Evolutionary conservation across 1,139 yeast species (phyloP).

Genomic region (Wickerhamiella pararugosa): DNA sequence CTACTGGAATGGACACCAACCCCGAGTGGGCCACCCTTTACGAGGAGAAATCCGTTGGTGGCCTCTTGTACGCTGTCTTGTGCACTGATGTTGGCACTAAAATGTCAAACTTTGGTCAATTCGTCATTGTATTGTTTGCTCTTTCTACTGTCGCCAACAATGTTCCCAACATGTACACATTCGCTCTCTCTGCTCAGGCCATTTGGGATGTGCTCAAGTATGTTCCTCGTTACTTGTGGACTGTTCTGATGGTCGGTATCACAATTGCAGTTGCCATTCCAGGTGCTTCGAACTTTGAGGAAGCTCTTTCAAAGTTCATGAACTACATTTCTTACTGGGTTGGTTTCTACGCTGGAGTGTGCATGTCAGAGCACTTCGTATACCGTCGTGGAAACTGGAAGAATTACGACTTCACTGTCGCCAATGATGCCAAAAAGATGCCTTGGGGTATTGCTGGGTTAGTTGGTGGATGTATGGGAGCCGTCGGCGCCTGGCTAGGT

Average conservation of each 20-base stretch:
- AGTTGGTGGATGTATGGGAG: constrained; percentile 68
- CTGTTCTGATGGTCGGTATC: constrained; percentile 55
- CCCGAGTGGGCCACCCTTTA: constrained; percentile 39
- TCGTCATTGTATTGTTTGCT: constrained; percentile 71
- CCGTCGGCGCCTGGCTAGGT: constrained; percentile 72
- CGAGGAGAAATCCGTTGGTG: constrained; percentile 52
- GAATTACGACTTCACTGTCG: constrained; percentile 49
- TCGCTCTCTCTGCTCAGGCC: constrained; percentile 73
- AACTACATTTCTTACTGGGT: constrained; percentile 81
- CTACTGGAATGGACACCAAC: constrained; percentile 39
- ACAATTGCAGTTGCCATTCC: constrained; percentile 81
- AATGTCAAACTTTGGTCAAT: constrained; percentile 77
- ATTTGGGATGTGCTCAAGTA: constrained; percentile 55
- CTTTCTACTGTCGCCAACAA: constrained; percentile 80
- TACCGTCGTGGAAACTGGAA: constrained; percentile 41
- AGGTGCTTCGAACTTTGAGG: constrained; percentile 58
- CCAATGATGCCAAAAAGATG: constrained; percentile 38
- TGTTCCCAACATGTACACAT: constrained; percentile 84
- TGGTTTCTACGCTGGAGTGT: constrained; percentile 66
- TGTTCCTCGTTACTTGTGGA: constrained; percentile 75
- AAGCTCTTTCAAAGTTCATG: constrained; percentile 75
- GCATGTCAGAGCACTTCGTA: constrained; percentile 63
- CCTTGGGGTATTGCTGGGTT: constrained; percentile 71
- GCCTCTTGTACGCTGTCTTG: constrained; percentile 61
- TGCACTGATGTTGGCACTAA: constrained; percentile 42